Percentiles rank a stretch among this genome's conserved stretches.
phyloP scores from a whole-genome alignment of 768 basidiomycete species.

The Boletus pseudopeckii region DNA sequence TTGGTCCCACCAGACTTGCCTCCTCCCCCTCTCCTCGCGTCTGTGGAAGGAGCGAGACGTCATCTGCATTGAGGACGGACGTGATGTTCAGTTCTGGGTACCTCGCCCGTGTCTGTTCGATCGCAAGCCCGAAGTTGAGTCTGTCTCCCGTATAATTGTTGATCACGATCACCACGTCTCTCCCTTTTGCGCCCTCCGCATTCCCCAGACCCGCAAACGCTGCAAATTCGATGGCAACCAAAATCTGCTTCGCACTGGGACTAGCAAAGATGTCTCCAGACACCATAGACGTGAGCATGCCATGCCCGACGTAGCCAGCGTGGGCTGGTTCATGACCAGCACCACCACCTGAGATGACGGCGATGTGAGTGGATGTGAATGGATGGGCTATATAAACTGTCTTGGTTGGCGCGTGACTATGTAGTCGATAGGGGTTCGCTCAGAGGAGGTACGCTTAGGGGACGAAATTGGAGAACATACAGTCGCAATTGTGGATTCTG shows the following conservation, averaged over 20 bases:
- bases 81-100: slow-evolving; percentile 35
- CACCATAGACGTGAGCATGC: slow-evolving; percentile 53
- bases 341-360: slow-evolving; percentile 48
- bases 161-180: slow-evolving; percentile 36
- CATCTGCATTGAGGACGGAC: slow-evolving; percentile 53
- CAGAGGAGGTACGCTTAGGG: background rate
- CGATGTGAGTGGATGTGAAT: slow-evolving; percentile 28
- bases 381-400: slow-evolving; percentile 32
- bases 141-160: slow-evolving; percentile 56
- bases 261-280: slow-evolving; percentile 64
- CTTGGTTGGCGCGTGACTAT: slow-evolving; percentile 37
- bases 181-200: background rate
- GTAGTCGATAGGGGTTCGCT: background rate
- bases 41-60: slow-evolving; percentile 44
- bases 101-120: slow-evolving; percentile 45
- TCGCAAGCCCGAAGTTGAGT: slow-evolving; percentile 56
- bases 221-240: slow-evolving; percentile 47
- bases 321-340: slow-evolving; percentile 62
- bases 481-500: slow-evolving; percentile 39
- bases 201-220: slow-evolving; percentile 30
- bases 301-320: slow-evolving; percentile 53
- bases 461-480: slow-evolving; percentile 26
- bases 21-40: slow-evolving; percentile 3
- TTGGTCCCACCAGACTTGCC: slow-evolving; percentile 42
- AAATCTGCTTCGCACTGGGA: slow-evolving; percentile 57